Percentiles rank a stretch among this genome's conserved stretches.
These are phyloP conservation scores for Pythium brassicae DNA, from an alignment of 352 stramenopile genomes.

Conservation along the genomic window DNA sequence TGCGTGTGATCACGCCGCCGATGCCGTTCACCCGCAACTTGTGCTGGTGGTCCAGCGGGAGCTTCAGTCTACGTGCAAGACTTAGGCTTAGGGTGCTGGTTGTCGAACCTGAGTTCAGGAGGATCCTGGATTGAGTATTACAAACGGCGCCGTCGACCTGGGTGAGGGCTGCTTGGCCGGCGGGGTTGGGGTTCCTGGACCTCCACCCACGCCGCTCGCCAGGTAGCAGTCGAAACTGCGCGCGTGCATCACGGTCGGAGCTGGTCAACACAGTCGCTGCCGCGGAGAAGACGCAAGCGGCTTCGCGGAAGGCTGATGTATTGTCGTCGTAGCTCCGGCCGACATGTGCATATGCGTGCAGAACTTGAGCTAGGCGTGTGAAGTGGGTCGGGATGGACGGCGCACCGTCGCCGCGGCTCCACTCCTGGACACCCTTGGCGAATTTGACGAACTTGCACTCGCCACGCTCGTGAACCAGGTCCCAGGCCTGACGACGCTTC, in stretches of 20 bases:
- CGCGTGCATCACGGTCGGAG: not conserved
- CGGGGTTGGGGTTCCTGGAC: not conserved
- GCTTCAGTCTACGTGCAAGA: slow-evolving; percentile 21
- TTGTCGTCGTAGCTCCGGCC: not conserved
- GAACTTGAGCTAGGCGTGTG: not conserved
- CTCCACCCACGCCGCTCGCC: not conserved
- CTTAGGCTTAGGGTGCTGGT: slow-evolving; percentile 24
- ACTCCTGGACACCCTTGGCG: too few relatives aligned
- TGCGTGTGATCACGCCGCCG: slow-evolving; percentile 14
- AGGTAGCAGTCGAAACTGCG: not conserved
- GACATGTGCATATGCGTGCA: not conserved
- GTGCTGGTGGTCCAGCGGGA: slow-evolving; percentile 5
- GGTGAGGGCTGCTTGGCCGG: not conserved
- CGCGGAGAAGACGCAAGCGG: too few relatives aligned
- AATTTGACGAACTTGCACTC: too few relatives aligned
- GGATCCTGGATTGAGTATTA: slow-evolving; percentile 7
- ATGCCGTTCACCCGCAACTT: slow-evolving; percentile 6
- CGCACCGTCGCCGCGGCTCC: too few relatives aligned
- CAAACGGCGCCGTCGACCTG: slow-evolving; percentile 10
- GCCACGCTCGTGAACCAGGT: not conserved
- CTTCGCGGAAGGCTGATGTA: not conserved
- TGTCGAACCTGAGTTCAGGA: slow-evolving; percentile 20
- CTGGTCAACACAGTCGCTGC: not conserved
- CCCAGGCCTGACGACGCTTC: not conserved
- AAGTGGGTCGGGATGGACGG: too few relatives aligned